A percentile compares a stretch with the other conserved stretches of the same genome.
phyloP scores from a whole-genome alignment of 2,329 filamentous ascomycete genomes.

The Fonsecaea erecta region DNA sequence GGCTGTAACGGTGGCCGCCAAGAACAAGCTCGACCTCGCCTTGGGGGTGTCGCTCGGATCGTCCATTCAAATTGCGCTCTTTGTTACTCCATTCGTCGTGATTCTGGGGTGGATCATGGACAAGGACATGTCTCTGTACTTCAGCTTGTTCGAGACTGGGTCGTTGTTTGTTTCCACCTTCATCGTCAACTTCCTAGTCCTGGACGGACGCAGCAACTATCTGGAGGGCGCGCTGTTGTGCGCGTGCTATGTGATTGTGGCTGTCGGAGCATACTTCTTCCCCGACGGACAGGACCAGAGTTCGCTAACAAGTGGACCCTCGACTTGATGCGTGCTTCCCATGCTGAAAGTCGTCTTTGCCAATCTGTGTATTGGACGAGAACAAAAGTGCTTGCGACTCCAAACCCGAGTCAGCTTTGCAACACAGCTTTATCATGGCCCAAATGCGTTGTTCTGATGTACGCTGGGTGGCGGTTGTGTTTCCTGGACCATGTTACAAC shows the following conservation, averaged over 20 bases:
- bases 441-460: neutral
- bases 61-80: conserved; percentile 67
- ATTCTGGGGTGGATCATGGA: conserved; percentile 66
- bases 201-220: conserved; percentile 63
- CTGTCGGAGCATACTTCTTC: conserved; percentile 49
- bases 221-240: conserved; percentile 66
- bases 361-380: neutral
- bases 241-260: conserved; percentile 66
- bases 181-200: conserved; percentile 65
- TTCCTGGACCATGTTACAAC: neutral
- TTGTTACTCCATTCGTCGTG: conserved; percentile 66
- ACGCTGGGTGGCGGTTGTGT: neutral
- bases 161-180: conserved; percentile 61
- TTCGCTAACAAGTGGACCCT: conserved; percentile 28
- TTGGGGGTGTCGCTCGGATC: conserved; percentile 70
- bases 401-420: neutral
- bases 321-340: neutral
- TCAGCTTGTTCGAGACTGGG: conserved; percentile 84
- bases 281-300: conserved; percentile 36
- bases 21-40: conserved; percentile 70
- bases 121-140: conserved; percentile 74
- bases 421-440: neutral
- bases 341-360: neutral
- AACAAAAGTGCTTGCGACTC: neutral
- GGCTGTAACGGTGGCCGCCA: conserved; percentile 64